Base-by-base conservation (phyloP, 23 red algal genomes). In the Pyropia yezoensis region DNA sequence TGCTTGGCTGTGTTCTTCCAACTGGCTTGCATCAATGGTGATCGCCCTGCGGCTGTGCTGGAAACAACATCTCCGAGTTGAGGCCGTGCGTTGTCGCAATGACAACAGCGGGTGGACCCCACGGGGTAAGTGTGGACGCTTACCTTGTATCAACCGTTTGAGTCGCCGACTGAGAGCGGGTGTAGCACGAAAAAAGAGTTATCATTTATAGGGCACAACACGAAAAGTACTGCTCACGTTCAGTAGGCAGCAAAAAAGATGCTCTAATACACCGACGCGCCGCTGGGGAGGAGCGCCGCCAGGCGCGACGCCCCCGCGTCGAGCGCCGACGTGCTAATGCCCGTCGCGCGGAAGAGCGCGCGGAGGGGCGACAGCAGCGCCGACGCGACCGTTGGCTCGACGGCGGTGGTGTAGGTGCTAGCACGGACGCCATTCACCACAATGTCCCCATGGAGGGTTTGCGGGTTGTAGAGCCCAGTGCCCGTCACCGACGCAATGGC, bases 401-500 rank as follows among this genome's bases (percentile, higher is more conserved):
- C 56, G 2, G 81, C 32, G 25, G 65, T 73, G 11, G 81, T 76
- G 62, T 77, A 78, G 21, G 81, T 72, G 19, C 55, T 64, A 14
- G 63, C 81, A 28, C 50, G 71, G 62, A 76, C 49, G 18, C 73
- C 81, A 56, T 76, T 50, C 5, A 87, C 81, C 27, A 71, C 70
- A 29, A 87, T 66, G 45, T 76, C 73, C 18, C 81, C 81, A 25
- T 87, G 39, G 45, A 87, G 57, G 45, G 81, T 87, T 45, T 87
- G 81, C 45, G 81, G 81, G 62, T 73, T 87, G 61, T 54, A 87
- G 71, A 87, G 20, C 5, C 81, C 81, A 6, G 21, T 47, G 28
- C 61, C 66, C 15, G 14, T 30, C 7, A 71, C 54, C 20, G 52
- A 30, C 1, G 25, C 21, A 5, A 69, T 54, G 14, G 54, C 24